Evolutionary conservation across 768 basidiomycete genomes (phyloP), one percentile per base, ranked within the genome.

Genomic region (Boletus sp.): DNA sequence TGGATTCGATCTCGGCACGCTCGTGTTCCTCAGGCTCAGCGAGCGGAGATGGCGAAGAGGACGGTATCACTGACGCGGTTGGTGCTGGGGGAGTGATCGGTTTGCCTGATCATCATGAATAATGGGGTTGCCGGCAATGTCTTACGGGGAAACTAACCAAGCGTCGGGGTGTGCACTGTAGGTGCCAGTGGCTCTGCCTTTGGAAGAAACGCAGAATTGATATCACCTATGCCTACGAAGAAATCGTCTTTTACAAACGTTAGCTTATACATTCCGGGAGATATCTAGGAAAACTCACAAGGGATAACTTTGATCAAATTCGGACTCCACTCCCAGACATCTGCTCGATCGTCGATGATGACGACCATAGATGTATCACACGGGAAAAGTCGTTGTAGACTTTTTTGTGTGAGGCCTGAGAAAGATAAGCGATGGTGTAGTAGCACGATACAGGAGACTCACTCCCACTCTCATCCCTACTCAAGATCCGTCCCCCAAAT

Each of bases 311-410:
- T 96, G 68, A 98, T 81, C 37, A 99, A 79, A 72, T 99, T 98
- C 2, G 95, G 93, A 64, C 90, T 90, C 83, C 93, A 93, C 65
- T 93, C 91, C 97, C 97, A 99, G 32, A 99, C 96, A 67, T 99
- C 97, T 4, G 93, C 89, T 25, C 97, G 86, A 73, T 99, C 97
- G 71, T 99, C 97, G 54, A 99, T 98, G 62, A 99, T 90, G 61
- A 98, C 96, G 1, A 98, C 96, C 96, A 97, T 99, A 25, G 92
- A 93, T 37, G 91, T 93, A 72, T 98, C 96, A 53, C 91, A 93
- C 7, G 97, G 97, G 67, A 99, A 99, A 45, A 99, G 73, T 29
- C 97, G 80, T 67, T 93, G 86, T 23, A 99, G 72, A 66, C 85
- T 92, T 73, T 99, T 99, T 70, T 91, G 87, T 17, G 90, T 95